Percentiles rank a stretch among this genome's conserved stretches.
phyloP scores from a whole-genome alignment of 179 eudicot genomes.

The Spinacia oleracea region DNA sequence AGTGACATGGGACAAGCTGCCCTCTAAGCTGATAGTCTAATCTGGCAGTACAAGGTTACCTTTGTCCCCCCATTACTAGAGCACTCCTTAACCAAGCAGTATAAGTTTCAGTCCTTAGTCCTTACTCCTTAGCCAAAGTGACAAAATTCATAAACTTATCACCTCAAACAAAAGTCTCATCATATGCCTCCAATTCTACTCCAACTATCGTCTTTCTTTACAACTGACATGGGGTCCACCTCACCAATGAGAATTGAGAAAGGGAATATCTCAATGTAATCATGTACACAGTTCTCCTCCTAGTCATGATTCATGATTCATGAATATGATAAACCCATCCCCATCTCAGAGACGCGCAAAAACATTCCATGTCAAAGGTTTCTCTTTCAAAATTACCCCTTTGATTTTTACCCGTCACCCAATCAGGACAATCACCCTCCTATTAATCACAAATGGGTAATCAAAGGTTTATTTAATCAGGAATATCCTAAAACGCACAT shows the following conservation, averaged over 20 bases:
- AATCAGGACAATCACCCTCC: no score
- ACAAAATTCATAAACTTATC: constrained; percentile 15
- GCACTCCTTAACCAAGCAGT: constrained; percentile 29
- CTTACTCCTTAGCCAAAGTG: not conserved
- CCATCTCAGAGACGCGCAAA: not conserved
- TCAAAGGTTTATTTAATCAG: not conserved
- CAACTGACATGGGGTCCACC: constrained; percentile 30
- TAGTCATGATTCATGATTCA: no score
- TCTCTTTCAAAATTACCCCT: no score
- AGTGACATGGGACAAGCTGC: constrained; percentile 46
- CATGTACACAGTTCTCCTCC: constrained; percentile 3
- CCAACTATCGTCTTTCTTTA: constrained; percentile 21
- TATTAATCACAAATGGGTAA: no score
- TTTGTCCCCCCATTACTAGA: constrained; percentile 33
- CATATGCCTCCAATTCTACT: constrained; percentile 20
- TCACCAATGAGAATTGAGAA: constrained; percentile 19
- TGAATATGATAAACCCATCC: no score
- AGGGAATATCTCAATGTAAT: constrained; percentile 7
- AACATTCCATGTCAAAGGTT: not conserved
- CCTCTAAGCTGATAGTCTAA: constrained; percentile 38
- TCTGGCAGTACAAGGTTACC: constrained; percentile 40
- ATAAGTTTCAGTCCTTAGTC: constrained; percentile 19
- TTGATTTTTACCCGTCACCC: no score
- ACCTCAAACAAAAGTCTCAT: constrained; percentile 28
- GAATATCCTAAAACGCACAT: not conserved